A percentile compares a stretch with the other conserved stretches of the same genome.
These are phyloP conservation scores for Thalia dealbata DNA, from an alignment of 176 grass and related monocot genomes.

Conservation along the genomic window DNA sequence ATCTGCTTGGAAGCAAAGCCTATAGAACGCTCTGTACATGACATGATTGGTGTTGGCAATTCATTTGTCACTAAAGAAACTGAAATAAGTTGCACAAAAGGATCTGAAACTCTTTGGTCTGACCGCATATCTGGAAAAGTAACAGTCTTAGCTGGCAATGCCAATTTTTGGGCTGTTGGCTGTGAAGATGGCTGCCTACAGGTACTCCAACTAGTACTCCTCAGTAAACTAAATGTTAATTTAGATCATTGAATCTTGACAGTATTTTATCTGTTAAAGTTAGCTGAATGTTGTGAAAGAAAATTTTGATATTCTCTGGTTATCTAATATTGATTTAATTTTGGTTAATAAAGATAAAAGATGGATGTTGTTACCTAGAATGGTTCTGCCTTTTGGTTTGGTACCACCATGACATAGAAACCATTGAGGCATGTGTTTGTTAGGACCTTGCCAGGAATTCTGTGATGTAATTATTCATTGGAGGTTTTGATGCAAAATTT, in stretches of 20 bases:
- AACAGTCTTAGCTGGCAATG: constrained; percentile 85
- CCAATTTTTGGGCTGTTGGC: constrained; percentile 90
- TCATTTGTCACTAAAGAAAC: constrained; percentile 68
- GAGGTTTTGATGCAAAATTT: no score
- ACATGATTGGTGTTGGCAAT: constrained; percentile 47
- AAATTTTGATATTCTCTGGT: neutral
- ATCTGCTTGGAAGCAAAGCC: constrained; percentile 61
- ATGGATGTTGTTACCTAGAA: no score
- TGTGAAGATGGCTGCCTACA: constrained; percentile 89
- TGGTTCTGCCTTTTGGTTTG: no score
- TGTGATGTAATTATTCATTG: no score
- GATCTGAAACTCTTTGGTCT: constrained; percentile 67
- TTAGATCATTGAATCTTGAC: neutral
- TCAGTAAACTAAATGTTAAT: neutral
- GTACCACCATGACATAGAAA: no score
- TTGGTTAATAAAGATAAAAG: no score
- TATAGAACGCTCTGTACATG: constrained; percentile 57
- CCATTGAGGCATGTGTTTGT: no score
- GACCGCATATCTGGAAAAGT: constrained; percentile 83
- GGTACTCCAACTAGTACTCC: constrained; percentile 28
- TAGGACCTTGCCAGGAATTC: no score
- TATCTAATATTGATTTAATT: neutral
- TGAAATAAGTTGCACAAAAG: constrained; percentile 56
- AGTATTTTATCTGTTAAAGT: neutral
- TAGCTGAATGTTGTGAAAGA: neutral